Evolutionary conservation across 768 basidiomycete genomes (phyloP).

Genomic region (Dacryopinax spathularia): DNA sequence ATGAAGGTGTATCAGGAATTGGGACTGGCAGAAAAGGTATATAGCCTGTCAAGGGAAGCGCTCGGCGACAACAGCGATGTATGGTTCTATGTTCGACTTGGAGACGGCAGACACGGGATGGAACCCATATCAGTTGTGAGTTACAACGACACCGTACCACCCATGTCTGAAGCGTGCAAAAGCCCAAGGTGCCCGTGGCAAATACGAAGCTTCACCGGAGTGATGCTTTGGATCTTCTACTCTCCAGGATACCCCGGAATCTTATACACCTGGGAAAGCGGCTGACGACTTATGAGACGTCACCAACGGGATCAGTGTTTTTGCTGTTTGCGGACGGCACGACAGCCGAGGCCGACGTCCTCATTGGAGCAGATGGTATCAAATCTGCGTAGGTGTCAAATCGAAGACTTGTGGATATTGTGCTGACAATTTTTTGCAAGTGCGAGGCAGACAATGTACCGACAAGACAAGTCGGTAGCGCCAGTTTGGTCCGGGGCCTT

Average conservation of each 20-base stretch:
- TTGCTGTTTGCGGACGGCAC: not conserved
- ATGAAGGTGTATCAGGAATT: not conserved
- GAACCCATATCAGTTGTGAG: not conserved
- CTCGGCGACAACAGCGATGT: not conserved
- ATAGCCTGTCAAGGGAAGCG: not conserved
- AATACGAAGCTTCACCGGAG: not conserved
- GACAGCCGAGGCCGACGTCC: not conserved
- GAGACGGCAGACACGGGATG: not conserved
- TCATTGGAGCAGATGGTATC: not conserved
- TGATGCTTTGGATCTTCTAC: not conserved
- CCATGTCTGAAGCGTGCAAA: not conserved
- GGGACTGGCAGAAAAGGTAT: not conserved
- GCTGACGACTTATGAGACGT: not conserved
- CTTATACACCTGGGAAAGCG: not conserved
- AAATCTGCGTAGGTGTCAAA: not conserved
- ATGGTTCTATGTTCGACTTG: not conserved
- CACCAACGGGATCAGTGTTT: slow-evolving; percentile 20
- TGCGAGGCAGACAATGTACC: not conserved
- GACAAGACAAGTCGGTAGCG: not conserved
- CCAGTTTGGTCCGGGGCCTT: not conserved
- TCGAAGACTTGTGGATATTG: too few species aligned
- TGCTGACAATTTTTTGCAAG: too few species aligned
- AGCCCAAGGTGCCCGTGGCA: not conserved
- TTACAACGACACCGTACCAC: not conserved
- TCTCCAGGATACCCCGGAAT: not conserved